Percentiles rank a stretch among this genome's conserved stretches.
phyloP scores from a whole-genome alignment of 805 yeast genomes.

The Candida montana region DNA sequence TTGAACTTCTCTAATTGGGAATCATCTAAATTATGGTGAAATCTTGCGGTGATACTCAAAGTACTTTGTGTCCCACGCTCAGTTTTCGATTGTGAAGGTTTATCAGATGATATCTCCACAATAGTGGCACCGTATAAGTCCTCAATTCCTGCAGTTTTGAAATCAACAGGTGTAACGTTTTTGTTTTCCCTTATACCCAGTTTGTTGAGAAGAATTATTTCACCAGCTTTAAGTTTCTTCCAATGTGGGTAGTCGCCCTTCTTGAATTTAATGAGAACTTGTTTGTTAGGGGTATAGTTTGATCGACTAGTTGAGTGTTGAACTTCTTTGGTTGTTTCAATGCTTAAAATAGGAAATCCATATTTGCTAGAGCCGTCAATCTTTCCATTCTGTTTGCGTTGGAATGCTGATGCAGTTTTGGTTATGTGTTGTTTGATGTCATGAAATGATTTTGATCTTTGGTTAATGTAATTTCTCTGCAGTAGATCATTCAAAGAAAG shows the following conservation, averaged over 20 bases:
- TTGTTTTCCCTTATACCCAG: too few species aligned
- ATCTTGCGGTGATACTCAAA: neutral
- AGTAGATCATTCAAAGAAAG: slow-evolving; percentile 13
- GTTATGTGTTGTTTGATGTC: slow-evolving; percentile 11
- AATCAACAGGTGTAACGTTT: neutral
- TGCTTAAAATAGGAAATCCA: slow-evolving; percentile 6
- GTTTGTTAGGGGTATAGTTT: too few species aligned
- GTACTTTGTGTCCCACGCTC: too few species aligned
- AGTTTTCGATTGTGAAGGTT: neutral
- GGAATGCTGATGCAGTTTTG: slow-evolving; percentile 13
- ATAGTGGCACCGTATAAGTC: neutral
- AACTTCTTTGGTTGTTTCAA: neutral
- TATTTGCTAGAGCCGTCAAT: slow-evolving; percentile 17
- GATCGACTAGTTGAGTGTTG: neutral
- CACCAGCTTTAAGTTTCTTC: too few species aligned
- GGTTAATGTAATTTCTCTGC: slow-evolving; percentile 3
- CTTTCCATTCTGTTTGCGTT: slow-evolving; percentile 7
- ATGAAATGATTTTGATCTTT: slow-evolving; percentile 2
- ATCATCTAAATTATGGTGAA: neutral
- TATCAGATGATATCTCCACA: neutral
- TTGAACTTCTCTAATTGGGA: slow-evolving; percentile 14
- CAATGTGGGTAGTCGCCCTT: too few species aligned
- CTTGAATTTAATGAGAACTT: too few species aligned
- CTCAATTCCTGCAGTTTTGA: neutral
- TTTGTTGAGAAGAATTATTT: too few species aligned